Base-by-base conservation (phyloP, 2,329 filamentous ascomycete species). In the Zelopaecilomyces penicillatus region DNA sequence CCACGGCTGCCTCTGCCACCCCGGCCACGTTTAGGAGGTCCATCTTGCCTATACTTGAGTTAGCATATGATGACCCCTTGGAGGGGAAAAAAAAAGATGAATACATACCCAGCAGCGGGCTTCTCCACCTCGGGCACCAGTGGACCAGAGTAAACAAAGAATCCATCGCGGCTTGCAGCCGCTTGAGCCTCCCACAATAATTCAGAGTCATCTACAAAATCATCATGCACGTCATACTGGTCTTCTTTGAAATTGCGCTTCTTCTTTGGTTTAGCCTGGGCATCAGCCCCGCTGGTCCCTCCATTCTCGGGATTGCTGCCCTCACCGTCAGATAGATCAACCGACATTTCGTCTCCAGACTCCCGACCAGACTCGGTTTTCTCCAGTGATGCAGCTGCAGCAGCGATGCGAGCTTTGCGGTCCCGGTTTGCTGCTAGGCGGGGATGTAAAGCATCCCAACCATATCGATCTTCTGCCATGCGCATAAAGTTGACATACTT, bases 121-220 rank as follows among this genome's bases (percentile, higher is more conserved):
- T 93, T 91, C 66, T 95, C 85, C 26, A 83, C 86, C 65, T 95
- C 89, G 5, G 85, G 85, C 26, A 97, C 78, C 39, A 98, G 71
- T 6, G 91, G 91, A 4, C 93, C 93, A 49, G 87, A 94, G 65
- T 96, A 98, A 2, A 98, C 93, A 62, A 97, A 98, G 70, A 97
- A 98, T 1, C 93, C 93, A 61, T 97, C 93, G 55, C 91, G 87
- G 53, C 87, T 91, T 39, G 93, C 90, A 4, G 91, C 89, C 5
- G 91, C 91, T 61, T 95, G 87, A 58, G 95, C 88, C 65, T 97
- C 88, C 91, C 91, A 97, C 1, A 94, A 75, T 59, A 96, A 65
- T 63, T 98, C 93, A 1, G 89, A 94, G 60, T 98, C 93, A 57
- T 98, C 93, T 45, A 91, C 80, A 65, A 91, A 91, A 43, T 84